Evolutionary conservation across 164 flowering plant species (phyloP), one percentile per base, ranked within the genome.

Genomic region (Sextonia rubra): DNA sequence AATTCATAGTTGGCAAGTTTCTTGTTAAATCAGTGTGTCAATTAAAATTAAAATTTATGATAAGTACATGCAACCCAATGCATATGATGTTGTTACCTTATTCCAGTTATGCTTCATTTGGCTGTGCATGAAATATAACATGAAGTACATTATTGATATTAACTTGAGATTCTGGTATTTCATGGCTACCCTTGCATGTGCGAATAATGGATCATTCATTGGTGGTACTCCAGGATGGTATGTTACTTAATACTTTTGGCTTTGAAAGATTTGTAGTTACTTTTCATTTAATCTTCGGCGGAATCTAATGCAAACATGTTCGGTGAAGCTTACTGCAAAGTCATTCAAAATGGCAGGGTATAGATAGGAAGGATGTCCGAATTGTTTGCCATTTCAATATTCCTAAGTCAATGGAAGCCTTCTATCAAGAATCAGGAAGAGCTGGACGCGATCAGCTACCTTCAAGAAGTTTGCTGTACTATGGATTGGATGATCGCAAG

Each of bases 391-490:
- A 94, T 80, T 90, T 81, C 78, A 89, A 94, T 83, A 83, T 92
- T 73, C 97, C 99, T 30, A 94, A 92, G 85, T 91, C 97, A 68
- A 94, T 94, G 99, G 99, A 92, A 83, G 77, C 88, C 49, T 94
- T 92, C 77, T 94, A 94, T 79, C 99, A 94, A 79, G 99, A 94
- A 81, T 92, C 97, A n/a, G 99, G 99, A 73, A 88, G 97, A 90
- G 97, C 97, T 79, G 97, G 97, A 18, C 97, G 97, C 74, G 97
- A 94, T 89, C 97, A 88, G 77, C 71, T 84, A 77, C 90, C 92
- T 60, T 86, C 92, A 71, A 88, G 80, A 90, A 94, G 97, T 75
- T 56, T 94, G 62, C 76, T 92, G 78, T 94, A 92, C 74, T 92
- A 91, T 78, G 92, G 97, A 70, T 77, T 86, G 73, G 97, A 92